Conservation (phyloP, 352 stramenopile species). For the Salisapilia sapeloensis region DNA sequence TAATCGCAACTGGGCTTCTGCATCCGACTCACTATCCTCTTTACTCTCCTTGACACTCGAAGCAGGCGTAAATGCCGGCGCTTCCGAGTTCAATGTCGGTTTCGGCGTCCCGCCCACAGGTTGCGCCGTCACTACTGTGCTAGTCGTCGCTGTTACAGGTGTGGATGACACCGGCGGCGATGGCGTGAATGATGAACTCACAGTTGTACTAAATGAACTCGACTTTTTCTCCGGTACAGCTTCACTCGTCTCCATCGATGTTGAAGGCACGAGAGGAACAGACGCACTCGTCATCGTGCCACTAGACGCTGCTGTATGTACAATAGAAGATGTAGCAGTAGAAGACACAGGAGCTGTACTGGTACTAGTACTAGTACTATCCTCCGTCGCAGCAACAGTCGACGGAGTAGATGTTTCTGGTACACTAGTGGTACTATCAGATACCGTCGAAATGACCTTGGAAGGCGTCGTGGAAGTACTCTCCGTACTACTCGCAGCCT, state of each 20-base stretch:
- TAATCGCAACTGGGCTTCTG: conserved; percentile 42
- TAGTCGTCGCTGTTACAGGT: conserved; percentile 4
- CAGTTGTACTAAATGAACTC: no score
- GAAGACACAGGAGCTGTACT: conserved; percentile 2
- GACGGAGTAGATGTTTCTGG: conserved; percentile 2
- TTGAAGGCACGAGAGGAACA: no score
- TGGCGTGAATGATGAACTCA: no score
- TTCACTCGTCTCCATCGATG: no score
- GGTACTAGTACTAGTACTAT: conserved; percentile 3
- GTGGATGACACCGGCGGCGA: neutral
- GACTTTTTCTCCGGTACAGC: no score
- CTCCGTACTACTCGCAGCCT: no score
- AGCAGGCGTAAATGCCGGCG: conserved; percentile 2
- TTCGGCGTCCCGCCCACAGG: neutral
- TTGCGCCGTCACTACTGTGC: conserved; percentile 11
- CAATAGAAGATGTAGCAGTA: conserved; percentile 1
- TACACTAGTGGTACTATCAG: neutral
- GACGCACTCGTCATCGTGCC: no score
- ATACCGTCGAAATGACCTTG: no score
- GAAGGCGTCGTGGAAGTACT: no score
- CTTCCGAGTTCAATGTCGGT: conserved; percentile 1
- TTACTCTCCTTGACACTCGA: no score
- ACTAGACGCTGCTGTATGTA: conserved; percentile 3
- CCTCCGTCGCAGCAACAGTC: conserved; percentile 5
- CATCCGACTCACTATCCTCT: no score